Percentiles rank a stretch among this genome's conserved stretches.
phyloP scores from a whole-genome alignment of 306 rosid species.

The Inga laurina region DNA sequence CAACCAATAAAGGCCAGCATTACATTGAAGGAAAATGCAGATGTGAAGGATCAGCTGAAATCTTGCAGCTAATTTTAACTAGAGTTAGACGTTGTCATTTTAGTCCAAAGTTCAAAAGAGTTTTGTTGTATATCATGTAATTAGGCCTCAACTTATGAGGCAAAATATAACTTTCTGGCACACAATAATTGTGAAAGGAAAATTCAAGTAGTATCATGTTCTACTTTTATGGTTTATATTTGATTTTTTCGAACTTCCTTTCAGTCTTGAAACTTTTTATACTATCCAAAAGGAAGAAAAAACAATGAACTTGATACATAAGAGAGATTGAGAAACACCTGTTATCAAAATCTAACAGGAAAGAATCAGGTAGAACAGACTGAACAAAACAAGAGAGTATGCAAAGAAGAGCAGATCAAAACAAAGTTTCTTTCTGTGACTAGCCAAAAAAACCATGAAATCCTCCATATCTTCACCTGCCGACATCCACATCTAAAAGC shows the following conservation, averaged over 20 bases:
- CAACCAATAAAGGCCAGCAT: no score
- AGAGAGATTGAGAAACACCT: background rate
- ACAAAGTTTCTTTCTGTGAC: background rate
- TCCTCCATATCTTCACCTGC: background rate
- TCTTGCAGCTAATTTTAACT: background rate
- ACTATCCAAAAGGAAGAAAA: background rate
- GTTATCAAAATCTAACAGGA: background rate
- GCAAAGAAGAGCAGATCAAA: background rate
- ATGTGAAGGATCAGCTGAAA: background rate
- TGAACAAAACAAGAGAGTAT: background rate
- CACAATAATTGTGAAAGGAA: no score
- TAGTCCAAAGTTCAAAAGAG: background rate
- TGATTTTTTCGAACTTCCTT: background rate
- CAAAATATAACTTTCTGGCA: no score
- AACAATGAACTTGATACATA: background rate
- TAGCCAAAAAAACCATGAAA: constrained; percentile 8
- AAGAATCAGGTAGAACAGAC: background rate
- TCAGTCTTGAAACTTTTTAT: background rate
- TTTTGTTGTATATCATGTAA: background rate
- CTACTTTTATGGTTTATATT: background rate
- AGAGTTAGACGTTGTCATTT: background rate
- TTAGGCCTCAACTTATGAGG: background rate
- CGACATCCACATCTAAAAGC: background rate
- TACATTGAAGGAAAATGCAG: background rate
- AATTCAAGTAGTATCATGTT: background rate